Evolutionary conservation across 345 rosid genomes (phyloP).

Genomic region (Aegle marmelos): DNA sequence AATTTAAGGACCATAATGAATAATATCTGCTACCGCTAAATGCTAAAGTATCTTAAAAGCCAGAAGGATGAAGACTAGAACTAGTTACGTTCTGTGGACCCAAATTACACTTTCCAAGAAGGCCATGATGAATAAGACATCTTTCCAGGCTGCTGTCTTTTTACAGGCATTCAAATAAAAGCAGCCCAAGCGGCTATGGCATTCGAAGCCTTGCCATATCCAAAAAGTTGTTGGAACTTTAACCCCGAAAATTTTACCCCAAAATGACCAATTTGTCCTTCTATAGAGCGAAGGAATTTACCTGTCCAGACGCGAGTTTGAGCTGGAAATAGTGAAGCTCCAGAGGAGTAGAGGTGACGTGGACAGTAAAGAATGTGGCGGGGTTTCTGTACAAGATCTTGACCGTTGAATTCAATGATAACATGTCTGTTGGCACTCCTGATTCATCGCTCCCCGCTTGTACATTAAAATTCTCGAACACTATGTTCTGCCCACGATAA

Average conservation of each 20-base stretch:
- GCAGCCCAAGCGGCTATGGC: neutral
- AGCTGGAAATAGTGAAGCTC: constrained; percentile 79
- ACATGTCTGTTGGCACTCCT: constrained; percentile 95
- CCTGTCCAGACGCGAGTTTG: constrained; percentile 78
- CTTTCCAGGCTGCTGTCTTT: constrained; percentile 20
- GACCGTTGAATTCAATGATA: constrained; percentile 87
- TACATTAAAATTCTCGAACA: constrained; percentile 72
- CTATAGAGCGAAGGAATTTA: constrained; percentile 10
- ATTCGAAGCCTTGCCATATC: constrained; percentile 5
- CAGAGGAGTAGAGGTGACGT: constrained; percentile 76
- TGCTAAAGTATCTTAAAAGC: neutral
- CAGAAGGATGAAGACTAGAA: neutral
- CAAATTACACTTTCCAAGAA: neutral
- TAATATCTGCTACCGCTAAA: neutral
- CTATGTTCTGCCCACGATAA: constrained; percentile 50
- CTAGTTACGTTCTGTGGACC: neutral
- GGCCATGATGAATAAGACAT: neutral
- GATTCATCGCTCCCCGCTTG: constrained; percentile 86
- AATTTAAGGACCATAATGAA: neutral
- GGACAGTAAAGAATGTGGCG: constrained; percentile 84
- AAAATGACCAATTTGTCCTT: constrained; percentile 16
- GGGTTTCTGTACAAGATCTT: constrained; percentile 77
- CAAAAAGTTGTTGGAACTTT: neutral
- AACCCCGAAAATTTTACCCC: neutral
- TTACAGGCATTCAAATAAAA: constrained; percentile 19